Evolutionary conservation across 2,329 filamentous ascomycete genomes (phyloP).

Genomic region (Microcyclospora tardicrescens): DNA sequence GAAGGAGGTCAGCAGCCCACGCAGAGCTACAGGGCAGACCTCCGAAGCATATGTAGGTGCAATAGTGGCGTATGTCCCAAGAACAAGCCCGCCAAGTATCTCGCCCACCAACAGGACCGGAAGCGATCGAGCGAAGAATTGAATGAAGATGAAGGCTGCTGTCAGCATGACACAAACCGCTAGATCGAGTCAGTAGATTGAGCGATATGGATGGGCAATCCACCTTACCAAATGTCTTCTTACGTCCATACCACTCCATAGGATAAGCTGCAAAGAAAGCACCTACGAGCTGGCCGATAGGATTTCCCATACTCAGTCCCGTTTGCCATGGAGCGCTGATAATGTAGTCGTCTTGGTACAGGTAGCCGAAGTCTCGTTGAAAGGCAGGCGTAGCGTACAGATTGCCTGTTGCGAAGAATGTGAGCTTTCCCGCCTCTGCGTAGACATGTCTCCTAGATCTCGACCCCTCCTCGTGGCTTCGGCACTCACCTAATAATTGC

Average conservation of each 20-base stretch:
- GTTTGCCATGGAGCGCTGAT: conserved; percentile 29
- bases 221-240: conserved; percentile 15
- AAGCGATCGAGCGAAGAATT: conserved; percentile 48
- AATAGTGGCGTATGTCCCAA: conserved; percentile 47
- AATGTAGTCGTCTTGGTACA: conserved; percentile 29
- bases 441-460: too few species aligned
- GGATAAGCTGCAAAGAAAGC: conserved; percentile 31
- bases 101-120: conserved; percentile 47
- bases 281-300: conserved; percentile 44
- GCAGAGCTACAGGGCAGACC: conserved; percentile 45
- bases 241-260: conserved; percentile 22
- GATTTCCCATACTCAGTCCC: conserved; percentile 37
- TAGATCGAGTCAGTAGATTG: too few species aligned
- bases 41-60: conserved; percentile 54
- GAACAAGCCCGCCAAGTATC: conserved; percentile 46
- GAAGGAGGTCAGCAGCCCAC: conserved; percentile 45
- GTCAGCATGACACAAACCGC: conserved; percentile 24
- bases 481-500: background rate
- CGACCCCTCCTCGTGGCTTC: too few species aligned
- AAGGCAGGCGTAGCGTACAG: conserved; percentile 49
- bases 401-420: conserved; percentile 29
- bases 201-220: too few species aligned
- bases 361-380: conserved; percentile 42
- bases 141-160: conserved; percentile 45
- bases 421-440: too few species aligned